phyloP scores from a whole-genome alignment of 2,329 filamentous ascomycete genomes.

The Calonectria naviculata region DNA sequence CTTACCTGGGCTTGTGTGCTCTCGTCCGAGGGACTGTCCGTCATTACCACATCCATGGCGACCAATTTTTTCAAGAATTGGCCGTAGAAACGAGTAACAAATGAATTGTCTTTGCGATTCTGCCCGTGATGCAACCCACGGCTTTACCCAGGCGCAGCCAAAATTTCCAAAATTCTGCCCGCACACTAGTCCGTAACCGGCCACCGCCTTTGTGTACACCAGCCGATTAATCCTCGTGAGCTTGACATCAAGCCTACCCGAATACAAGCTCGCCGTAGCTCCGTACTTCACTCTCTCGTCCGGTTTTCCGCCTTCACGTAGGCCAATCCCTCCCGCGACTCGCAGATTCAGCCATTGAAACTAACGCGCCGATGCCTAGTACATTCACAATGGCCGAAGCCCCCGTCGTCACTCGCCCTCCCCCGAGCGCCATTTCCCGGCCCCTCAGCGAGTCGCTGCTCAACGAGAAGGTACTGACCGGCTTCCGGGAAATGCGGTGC shows the following conservation, averaged over 20 bases:
- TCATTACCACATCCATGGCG: slow-evolving; percentile 38
- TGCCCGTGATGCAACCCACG: slow-evolving; percentile 34
- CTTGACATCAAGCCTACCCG: slow-evolving; percentile 47
- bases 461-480: slow-evolving; percentile 89
- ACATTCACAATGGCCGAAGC: slow-evolving; percentile 64
- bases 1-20: slow-evolving; percentile 27
- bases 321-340: slow-evolving; percentile 31
- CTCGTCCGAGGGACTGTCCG: slow-evolving; percentile 16
- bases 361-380: slow-evolving; percentile 30
- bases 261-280: slow-evolving; percentile 46
- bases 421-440: slow-evolving; percentile 75
- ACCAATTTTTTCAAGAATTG: neutral
- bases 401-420: slow-evolving; percentile 54
- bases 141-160: slow-evolving; percentile 42
- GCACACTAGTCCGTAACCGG: slow-evolving; percentile 36
- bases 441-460: slow-evolving; percentile 97
- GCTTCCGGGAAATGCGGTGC: neutral
- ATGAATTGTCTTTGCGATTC: slow-evolving; percentile 21
- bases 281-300: slow-evolving; percentile 34
- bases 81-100: slow-evolving; percentile 20
- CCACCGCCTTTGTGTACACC: slow-evolving; percentile 47
- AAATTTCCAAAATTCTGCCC: slow-evolving; percentile 62
- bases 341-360: slow-evolving; percentile 19
- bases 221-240: slow-evolving; percentile 51
- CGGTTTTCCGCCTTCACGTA: slow-evolving; percentile 36